Evolutionary conservation across 2,329 filamentous ascomycete species (phyloP).

Genomic region (Tolypocladium endophyticum): DNA sequence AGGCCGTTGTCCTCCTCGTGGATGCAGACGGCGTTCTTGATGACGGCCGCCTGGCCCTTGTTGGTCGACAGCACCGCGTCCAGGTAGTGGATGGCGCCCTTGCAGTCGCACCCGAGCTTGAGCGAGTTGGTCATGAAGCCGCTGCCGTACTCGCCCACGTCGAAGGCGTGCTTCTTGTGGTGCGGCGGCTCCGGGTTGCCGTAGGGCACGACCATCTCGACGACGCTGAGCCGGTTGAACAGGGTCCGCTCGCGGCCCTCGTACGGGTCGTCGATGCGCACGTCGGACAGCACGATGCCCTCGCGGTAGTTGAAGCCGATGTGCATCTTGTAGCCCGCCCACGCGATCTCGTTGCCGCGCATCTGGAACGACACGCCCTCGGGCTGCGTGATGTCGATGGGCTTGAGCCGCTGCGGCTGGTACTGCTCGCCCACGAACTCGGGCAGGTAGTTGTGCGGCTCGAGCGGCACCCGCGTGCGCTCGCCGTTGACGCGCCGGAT

Average conservation of each 20-base stretch:
- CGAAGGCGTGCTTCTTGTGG: conserved; percentile 58
- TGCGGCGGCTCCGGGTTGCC: conserved; percentile 53
- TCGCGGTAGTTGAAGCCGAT: conserved; percentile 65
- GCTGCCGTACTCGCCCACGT: conserved; percentile 56
- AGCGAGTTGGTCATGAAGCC: conserved; percentile 59
- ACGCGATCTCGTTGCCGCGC: conserved; percentile 35
- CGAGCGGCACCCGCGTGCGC: conserved; percentile 29
- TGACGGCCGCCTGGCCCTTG: conserved; percentile 50
- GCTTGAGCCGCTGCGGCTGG: conserved; percentile 22
- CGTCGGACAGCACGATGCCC: conserved; percentile 59
- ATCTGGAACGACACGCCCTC: conserved; percentile 35
- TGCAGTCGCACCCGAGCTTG: conserved; percentile 48
- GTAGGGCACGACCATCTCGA: conserved; percentile 65
- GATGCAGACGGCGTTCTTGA: conserved; percentile 41
- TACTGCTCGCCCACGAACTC: conserved; percentile 23
- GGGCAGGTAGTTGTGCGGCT: conserved; percentile 27
- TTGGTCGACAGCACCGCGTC: conserved; percentile 23
- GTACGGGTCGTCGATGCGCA: conserved; percentile 48
- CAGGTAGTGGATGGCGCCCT: conserved; percentile 44
- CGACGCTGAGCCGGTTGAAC: conserved; percentile 56
- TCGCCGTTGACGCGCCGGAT: conserved; percentile 32
- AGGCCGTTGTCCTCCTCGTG: conserved; percentile 41
- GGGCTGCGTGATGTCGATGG: conserved; percentile 28
- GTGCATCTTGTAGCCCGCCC: conserved; percentile 60
- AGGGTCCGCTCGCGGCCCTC: conserved; percentile 38